These are phyloP conservation scores for Morella rubra DNA, from an alignment of 306 rosid genomes.

Conservation along the genomic window DNA sequence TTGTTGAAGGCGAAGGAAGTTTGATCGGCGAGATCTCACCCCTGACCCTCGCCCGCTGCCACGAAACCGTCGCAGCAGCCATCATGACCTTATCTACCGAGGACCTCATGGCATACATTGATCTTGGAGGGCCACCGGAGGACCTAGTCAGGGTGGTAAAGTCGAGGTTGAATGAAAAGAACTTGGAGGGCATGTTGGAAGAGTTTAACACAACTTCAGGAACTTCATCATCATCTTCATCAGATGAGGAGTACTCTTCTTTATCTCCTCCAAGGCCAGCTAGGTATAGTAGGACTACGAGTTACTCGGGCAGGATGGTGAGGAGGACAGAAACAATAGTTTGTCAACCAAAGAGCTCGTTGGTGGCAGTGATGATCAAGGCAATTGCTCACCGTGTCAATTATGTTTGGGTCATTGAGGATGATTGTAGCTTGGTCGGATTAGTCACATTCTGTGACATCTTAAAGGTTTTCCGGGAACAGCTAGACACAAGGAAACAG, in stretches of 20 bases:
- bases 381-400: constrained; percentile 95
- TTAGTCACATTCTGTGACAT: constrained; percentile 78
- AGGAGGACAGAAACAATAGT: constrained; percentile 84
- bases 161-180: constrained; percentile 63
- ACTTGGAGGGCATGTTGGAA: constrained; percentile 56
- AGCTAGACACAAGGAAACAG: constrained; percentile 40
- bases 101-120: constrained; percentile 93
- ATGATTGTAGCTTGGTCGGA: constrained; percentile 82
- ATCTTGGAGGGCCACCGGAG: constrained; percentile 85
- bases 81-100: constrained; percentile 71
- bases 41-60: constrained; percentile 70
- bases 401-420: constrained; percentile 91
- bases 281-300: constrained; percentile 56
- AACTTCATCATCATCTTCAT: constrained; percentile 43
- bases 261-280: constrained; percentile 46
- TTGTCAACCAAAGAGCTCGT: constrained; percentile 86
- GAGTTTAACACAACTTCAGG: constrained; percentile 42
- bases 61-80: constrained; percentile 75
- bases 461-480: constrained; percentile 79
- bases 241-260: constrained; percentile 66
- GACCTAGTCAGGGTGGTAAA: constrained; percentile 64
- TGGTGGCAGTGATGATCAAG: constrained; percentile 92
- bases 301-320: constrained; percentile 82
- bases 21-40: constrained; percentile 94
- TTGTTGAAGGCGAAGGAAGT: constrained; percentile 61